Percentiles rank a stretch among this genome's conserved stretches.
These are phyloP conservation scores for Sphenostylis stenocarpa DNA, from an alignment of 306 rosid species.

Conservation along the genomic window DNA sequence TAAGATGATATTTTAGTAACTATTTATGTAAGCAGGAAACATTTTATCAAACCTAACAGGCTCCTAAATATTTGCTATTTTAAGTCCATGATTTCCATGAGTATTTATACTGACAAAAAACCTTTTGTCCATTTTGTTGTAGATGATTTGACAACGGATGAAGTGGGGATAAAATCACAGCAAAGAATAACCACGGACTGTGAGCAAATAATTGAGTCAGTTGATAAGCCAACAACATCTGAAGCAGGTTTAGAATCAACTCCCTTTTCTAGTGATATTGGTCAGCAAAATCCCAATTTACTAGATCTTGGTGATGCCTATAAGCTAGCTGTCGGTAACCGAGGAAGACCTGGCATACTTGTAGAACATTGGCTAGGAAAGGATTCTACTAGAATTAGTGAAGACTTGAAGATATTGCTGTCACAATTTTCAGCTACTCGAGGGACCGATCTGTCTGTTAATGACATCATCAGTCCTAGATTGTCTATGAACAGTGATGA, in stretches of 20 bases:
- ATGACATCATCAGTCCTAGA: slow-evolving; percentile 70
- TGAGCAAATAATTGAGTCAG: slow-evolving; percentile 46
- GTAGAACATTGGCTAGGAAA: slow-evolving; percentile 78
- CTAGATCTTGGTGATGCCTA: slow-evolving; percentile 96
- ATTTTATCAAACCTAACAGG: background rate
- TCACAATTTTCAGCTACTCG: slow-evolving; percentile 73
- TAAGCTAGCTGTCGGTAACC: slow-evolving; percentile 62
- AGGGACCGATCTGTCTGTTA: slow-evolving; percentile 55
- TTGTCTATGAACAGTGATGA: slow-evolving; percentile 67
- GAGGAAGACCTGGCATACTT: slow-evolving; percentile 70
- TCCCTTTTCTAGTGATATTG: slow-evolving; percentile 44
- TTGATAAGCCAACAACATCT: slow-evolving; percentile 40
- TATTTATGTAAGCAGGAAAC: background rate
- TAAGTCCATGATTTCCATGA: slow-evolving; percentile 1
- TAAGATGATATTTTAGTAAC: background rate
- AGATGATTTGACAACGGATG: slow-evolving; percentile 41
- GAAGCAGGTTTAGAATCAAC: slow-evolving; percentile 54
- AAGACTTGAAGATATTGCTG: slow-evolving; percentile 69
- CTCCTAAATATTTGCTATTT: background rate
- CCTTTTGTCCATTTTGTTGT: slow-evolving; percentile 24
- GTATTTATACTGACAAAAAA: slow-evolving; percentile 9
- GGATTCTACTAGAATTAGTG: slow-evolving; percentile 74
- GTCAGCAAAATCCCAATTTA: slow-evolving; percentile 51
- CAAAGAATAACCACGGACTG: slow-evolving; percentile 32
- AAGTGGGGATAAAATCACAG: slow-evolving; percentile 35